Evolutionary conservation across 305 asterid genomes (phyloP).

Genomic region (Salvia sclarea): DNA sequence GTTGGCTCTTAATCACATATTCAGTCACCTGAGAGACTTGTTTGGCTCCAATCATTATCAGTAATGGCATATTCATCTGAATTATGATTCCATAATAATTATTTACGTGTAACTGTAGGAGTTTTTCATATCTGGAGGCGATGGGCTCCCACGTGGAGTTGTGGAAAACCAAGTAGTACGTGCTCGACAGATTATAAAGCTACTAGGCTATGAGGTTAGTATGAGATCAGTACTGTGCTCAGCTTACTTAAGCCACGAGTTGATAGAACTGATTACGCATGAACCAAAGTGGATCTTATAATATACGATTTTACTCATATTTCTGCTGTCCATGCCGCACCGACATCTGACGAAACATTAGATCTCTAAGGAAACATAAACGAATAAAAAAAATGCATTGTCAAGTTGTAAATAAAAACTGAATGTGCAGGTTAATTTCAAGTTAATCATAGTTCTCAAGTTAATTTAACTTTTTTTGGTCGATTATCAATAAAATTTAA

Average conservation of each 20-base stretch:
- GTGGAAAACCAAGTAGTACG: conserved; percentile 95
- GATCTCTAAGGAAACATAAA: background rate
- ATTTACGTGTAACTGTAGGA: conserved; percentile 48
- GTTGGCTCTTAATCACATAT: background rate
- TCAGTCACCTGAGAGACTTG: background rate
- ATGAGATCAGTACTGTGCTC: background rate
- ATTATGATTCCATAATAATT: conserved; percentile 1
- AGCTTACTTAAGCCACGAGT: background rate
- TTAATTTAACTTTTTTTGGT: no score
- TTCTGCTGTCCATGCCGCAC: background rate
- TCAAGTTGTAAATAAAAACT: no score
- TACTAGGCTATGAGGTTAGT: conserved; percentile 88
- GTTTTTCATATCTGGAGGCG: conserved; percentile 97
- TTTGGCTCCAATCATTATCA: background rate
- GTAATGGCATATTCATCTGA: conserved; percentile 8
- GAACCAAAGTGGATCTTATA: background rate
- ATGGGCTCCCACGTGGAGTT: conserved; percentile 98
- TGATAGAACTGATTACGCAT: background rate
- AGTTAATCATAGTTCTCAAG: background rate
- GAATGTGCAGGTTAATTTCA: no score
- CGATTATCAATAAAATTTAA: no score
- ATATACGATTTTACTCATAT: background rate
- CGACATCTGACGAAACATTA: background rate
- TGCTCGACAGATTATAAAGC: conserved; percentile 72
- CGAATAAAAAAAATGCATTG: no score